Percentiles rank a stretch among this genome's conserved stretches.
phyloP scores from a whole-genome alignment of 139 green algal species.

The Diplosphaera chodatii region DNA sequence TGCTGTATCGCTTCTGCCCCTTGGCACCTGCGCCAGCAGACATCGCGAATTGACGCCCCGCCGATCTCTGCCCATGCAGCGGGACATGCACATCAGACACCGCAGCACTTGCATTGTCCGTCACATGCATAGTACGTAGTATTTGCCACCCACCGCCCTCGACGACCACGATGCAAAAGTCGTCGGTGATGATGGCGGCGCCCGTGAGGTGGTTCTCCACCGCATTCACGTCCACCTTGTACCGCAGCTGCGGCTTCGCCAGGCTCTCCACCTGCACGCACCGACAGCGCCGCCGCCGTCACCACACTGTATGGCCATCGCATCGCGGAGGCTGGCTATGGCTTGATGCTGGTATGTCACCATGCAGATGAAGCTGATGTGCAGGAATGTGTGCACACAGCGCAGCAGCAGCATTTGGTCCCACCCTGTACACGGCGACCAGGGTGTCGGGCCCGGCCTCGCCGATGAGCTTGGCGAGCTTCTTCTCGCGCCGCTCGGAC shows the following conservation, averaged over 20 bases:
- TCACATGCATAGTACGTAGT: too few relatives aligned
- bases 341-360: too few relatives aligned
- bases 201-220: slow-evolving; percentile 57
- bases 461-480: slow-evolving; percentile 86
- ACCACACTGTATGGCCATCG: too few relatives aligned
- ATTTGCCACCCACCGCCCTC: slow-evolving; percentile 5
- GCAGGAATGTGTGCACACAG: too few relatives aligned
- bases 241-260: slow-evolving; percentile 54
- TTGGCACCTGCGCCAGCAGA: slow-evolving; percentile 1
- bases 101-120: too few relatives aligned
- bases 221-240: slow-evolving; percentile 94
- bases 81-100: too few relatives aligned
- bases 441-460: slow-evolving; percentile 26
- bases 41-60: too few relatives aligned
- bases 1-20: slow-evolving; percentile 59
- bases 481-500: slow-evolving; percentile 87
- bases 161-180: slow-evolving; percentile 15
- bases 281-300: too few relatives aligned
- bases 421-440: slow-evolving; percentile 34
- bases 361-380: too few relatives aligned
- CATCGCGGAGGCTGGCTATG: too few relatives aligned
- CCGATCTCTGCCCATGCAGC: too few relatives aligned
- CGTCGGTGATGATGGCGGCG: slow-evolving; percentile 18
- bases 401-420: too few relatives aligned
- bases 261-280: slow-evolving; percentile 46